Evolutionary conservation across 75 land plant species (phyloP), one percentile per base, ranked within the genome.

Genomic region (Cupressus sempervirens): DNA sequence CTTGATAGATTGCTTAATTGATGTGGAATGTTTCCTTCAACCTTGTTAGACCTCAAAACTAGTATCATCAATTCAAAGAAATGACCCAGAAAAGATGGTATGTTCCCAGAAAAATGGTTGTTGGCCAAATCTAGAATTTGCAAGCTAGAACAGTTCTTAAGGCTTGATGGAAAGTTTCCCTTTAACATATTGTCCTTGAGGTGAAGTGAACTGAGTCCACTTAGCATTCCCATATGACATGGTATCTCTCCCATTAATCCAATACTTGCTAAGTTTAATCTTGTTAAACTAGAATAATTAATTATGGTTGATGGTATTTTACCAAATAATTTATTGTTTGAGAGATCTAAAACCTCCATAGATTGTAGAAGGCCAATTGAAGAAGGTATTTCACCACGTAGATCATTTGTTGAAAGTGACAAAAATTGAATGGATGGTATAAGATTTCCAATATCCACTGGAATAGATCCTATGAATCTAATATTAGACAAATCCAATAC

Each of bases 121-220:
- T 91, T 88, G 3, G 88, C 89, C 29, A 91, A 48, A 62, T 91
- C 87, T 35, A 94, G 41, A 23, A 88, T 90, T 74, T 93, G 89
- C 2, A 96, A 84, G 4, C 38, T 29, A 8, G 1, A 81, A 72
- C 89, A 88, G 12, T 88, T 85, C 12, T 72, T 53, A 40, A 91
- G 36, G 30, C 62, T 20, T 18, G 62, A 56, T 56, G 62, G 26
- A 1, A 56, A 18, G 26, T 56, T 56, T 56, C 62, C 93, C 58
- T 70, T 36, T 3, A 93, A 40, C 16, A 18, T 54, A 76, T 93
- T 93, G 40, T 84, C 82, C 16, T 50, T 58, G n/a, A 12, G 80
- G 3, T 65, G 68, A 65, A 65, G 68, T 65, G 68, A 23, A 0
- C 68, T 65, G 5, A 65, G 68, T 23, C 7, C n/a, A 6, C 9